These are phyloP conservation scores for Fusarium chaquense DNA, from an alignment of 2,329 filamentous ascomycete species.

Conservation along the genomic window DNA sequence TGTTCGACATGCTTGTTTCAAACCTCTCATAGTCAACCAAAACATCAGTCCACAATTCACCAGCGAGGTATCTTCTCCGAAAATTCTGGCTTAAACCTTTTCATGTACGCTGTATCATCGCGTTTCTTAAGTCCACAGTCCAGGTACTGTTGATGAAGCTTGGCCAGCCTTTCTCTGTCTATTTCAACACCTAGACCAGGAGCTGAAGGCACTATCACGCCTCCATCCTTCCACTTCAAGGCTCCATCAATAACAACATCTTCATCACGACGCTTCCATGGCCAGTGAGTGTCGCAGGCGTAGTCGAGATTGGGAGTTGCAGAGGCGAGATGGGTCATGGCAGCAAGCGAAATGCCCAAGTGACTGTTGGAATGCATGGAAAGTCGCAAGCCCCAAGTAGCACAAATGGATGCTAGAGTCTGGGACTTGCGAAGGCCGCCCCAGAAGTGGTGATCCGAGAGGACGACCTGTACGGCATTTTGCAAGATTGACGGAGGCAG, in stretches of 20 bases:
- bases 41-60: slow-evolving; percentile 26
- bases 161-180: slow-evolving; percentile 52
- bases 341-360: slow-evolving; percentile 57
- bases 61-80: slow-evolving; percentile 52
- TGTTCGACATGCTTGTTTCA: rapidly evolving
- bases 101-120: slow-evolving; percentile 56
- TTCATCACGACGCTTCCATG: slow-evolving; percentile 58
- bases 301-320: slow-evolving; percentile 58
- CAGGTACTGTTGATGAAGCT: slow-evolving; percentile 54
- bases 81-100: slow-evolving; percentile 52
- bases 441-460: slow-evolving; percentile 60
- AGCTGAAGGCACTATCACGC: slow-evolving; percentile 50
- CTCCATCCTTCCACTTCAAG: slow-evolving; percentile 54
- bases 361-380: slow-evolving; percentile 61
- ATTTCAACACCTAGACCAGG: slow-evolving; percentile 55
- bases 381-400: slow-evolving; percentile 56
- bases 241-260: slow-evolving; percentile 56
- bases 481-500: slow-evolving; percentile 55
- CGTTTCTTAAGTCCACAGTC: slow-evolving; percentile 53
- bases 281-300: slow-evolving; percentile 60
- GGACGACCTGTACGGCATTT: slow-evolving; percentile 56
- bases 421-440: slow-evolving; percentile 58
- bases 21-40: rapidly evolving
- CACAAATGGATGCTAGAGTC: slow-evolving; percentile 54
- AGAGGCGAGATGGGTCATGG: slow-evolving; percentile 58